phyloP scores from a whole-genome alignment of 192 early-diverging fungal genomes.

The Radiomyces spectabilis region DNA sequence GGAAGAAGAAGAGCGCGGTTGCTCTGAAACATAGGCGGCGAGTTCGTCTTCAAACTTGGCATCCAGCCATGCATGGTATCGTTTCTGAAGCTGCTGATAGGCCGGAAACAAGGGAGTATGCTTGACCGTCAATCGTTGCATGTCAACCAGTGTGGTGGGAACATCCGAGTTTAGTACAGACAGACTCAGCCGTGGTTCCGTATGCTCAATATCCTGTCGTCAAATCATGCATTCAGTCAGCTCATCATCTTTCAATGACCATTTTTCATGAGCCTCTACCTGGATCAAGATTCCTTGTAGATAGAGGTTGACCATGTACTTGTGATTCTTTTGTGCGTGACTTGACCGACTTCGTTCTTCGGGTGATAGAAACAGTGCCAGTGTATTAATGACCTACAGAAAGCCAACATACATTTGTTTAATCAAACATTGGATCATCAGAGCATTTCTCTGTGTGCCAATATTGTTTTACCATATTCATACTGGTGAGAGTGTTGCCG shows the following conservation, averaged over 20 bases:
- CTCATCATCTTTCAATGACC: slow-evolving; percentile 1
- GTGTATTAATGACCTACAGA: slow-evolving; percentile 40
- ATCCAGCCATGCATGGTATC: slow-evolving; percentile 8
- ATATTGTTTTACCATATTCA: slow-evolving; percentile 38
- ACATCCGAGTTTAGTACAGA: slow-evolving; percentile 36
- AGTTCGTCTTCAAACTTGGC: slow-evolving; percentile 19
- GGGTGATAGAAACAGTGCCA: slow-evolving; percentile 37
- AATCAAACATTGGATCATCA: too few species aligned
- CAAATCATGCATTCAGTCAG: slow-evolving; percentile 13
- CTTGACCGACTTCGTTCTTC: slow-evolving; percentile 43
- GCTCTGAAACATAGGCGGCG: not conserved
- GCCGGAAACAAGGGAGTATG: slow-evolving; percentile 36
- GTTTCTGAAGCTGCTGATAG: slow-evolving; percentile 23
- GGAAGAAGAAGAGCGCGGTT: not conserved
- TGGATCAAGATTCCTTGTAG: slow-evolving; percentile 40
- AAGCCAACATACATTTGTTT: not conserved
- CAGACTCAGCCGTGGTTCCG: slow-evolving; percentile 24
- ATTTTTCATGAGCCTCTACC: slow-evolving; percentile 10
- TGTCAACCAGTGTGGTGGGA: slow-evolving; percentile 42
- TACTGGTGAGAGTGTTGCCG: slow-evolving; percentile 41
- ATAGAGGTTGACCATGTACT: slow-evolving; percentile 40
- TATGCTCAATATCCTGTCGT: slow-evolving; percentile 17
- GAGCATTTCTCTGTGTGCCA: not conserved
- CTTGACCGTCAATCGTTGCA: slow-evolving; percentile 31
- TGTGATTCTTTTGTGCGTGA: slow-evolving; percentile 44